Evolutionary conservation across 2,329 filamentous ascomycete genomes (phyloP), one percentile per base, ranked within the genome.

Genomic region (Ambrosiella cleistominuta): DNA sequence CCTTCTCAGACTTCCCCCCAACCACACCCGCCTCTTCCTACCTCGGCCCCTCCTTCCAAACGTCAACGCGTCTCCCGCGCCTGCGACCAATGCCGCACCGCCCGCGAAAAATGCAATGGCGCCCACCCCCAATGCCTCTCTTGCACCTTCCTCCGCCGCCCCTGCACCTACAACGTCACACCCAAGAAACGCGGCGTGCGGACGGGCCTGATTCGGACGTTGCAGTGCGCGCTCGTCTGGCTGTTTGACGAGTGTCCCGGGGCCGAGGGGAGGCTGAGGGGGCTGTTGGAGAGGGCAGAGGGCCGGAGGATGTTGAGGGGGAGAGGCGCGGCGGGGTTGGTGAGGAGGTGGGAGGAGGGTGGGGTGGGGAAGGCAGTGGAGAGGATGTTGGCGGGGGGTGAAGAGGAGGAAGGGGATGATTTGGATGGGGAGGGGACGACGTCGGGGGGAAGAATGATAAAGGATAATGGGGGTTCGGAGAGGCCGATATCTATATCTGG

Each of bases 171-270:
- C 67, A 80, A 84, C 61, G 77, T 83, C 57, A 81, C 80, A 57
- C 81, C 83, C 7, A 88, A 87, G 69, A 88, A 88, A 67, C 76
- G 86, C 62, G 86, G 86, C 3, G 80, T 90, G 9, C 85, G 85
- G 64, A 86, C 86, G n/a, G 86, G 86, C 13, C 88, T 89, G 65
- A 83, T 90, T 57, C 78, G 85, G 39, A 84, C 83, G 0, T 72
- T 90, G 15, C 86, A 90, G 67, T 68, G 85, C 49, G 77, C 82
- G 8, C 73, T 86, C 57, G 82, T 81, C 11, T 81, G 81, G 73
- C 70, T 85, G 1, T 83, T 87, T 61, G 75, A 80, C 60, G 77
- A 78, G 57, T 75, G 81, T 40, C 74, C 79, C 12, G 79, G 76
- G 8, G 76, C 74, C 53, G 82, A 86, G 66, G 71, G 74, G 56